A percentile compares a stretch with the other conserved stretches of the same genome.
Conservation (phyloP, 495 filamentous ascomycete species). For the Hypoxylon lenormandii region DNA sequence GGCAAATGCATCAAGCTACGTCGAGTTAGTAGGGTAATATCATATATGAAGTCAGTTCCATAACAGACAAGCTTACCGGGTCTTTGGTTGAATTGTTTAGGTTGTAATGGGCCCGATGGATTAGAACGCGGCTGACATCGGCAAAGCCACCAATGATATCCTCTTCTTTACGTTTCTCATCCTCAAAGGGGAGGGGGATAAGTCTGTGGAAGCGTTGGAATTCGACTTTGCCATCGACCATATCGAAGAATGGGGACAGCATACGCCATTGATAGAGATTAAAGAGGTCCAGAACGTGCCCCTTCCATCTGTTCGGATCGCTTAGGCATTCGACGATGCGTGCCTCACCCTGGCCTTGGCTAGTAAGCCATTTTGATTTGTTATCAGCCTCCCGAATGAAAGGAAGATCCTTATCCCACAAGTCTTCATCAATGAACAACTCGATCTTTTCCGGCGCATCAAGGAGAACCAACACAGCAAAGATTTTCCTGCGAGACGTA, state of each 20-base stretch:
- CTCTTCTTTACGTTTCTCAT: background rate
- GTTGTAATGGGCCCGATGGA: constrained; percentile 32
- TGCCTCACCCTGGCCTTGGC: background rate
- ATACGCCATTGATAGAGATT: constrained; percentile 9
- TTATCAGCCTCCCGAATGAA: background rate
- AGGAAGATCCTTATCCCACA: constrained; percentile 20
- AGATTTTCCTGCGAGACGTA: constrained; percentile 16
- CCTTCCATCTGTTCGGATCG: background rate
- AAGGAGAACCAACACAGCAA: constrained; percentile 5
- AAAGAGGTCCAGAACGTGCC: constrained; percentile 17
- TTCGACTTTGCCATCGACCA: background rate
- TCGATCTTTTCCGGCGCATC: background rate
- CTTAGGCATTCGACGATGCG: background rate
- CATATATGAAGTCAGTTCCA: background rate
- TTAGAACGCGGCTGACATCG: constrained; percentile 32
- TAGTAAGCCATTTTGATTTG: background rate
- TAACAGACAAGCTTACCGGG: background rate
- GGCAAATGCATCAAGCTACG: constrained; percentile 1
- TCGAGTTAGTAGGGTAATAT: background rate
- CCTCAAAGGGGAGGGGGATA: constrained; percentile 7
- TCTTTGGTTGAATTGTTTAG: background rate
- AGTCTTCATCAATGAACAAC: constrained; percentile 11
- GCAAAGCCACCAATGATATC: constrained; percentile 30
- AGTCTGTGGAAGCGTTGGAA: constrained; percentile 5
- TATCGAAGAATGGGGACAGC: constrained; percentile 37